Evolutionary conservation across 1,284 basidiomycete species (phyloP).

Genomic region (Naganishia albida): DNA sequence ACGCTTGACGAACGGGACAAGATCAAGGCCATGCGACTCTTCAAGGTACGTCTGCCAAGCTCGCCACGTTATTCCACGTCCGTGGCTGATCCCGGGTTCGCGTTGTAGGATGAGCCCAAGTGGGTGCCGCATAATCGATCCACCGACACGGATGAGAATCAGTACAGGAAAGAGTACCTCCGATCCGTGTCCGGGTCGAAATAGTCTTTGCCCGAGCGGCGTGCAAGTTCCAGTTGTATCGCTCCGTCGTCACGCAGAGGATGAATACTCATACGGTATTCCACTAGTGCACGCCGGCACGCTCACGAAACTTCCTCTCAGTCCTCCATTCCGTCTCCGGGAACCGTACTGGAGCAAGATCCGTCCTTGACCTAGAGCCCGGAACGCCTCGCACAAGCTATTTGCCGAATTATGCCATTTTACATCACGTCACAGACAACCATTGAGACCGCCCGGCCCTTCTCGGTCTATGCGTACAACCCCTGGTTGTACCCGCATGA

Average conservation of each 20-base stretch:
- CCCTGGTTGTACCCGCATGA: slow-evolving; percentile 12
- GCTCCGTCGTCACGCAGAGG: not conserved
- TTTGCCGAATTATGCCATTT: slow-evolving; percentile 27
- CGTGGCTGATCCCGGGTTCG: too few species aligned
- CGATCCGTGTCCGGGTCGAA: slow-evolving; percentile 8
- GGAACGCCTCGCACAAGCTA: too few species aligned
- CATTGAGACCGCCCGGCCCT: slow-evolving; percentile 9
- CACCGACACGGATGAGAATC: slow-evolving; percentile 64
- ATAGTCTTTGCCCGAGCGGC: not conserved
- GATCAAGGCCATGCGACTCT: slow-evolving; percentile 72
- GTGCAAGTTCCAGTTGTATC: not conserved
- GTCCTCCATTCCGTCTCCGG: too few species aligned
- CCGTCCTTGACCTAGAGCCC: too few species aligned
- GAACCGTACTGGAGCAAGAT: too few species aligned
- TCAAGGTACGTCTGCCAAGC: slow-evolving; percentile 60
- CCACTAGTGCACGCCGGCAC: too few species aligned
- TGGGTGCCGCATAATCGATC: slow-evolving; percentile 75
- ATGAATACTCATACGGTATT: not conserved
- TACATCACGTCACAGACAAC: slow-evolving; percentile 14
- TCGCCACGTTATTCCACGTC: not conserved
- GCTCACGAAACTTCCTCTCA: too few species aligned
- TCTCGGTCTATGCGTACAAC: slow-evolving; percentile 23
- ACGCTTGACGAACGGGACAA: slow-evolving; percentile 70
- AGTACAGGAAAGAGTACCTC: slow-evolving; percentile 66
- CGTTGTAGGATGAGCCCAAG: slow-evolving; percentile 76